phyloP scores from a whole-genome alignment of 306 rosid species.

The Citrullus amarus region DNA sequence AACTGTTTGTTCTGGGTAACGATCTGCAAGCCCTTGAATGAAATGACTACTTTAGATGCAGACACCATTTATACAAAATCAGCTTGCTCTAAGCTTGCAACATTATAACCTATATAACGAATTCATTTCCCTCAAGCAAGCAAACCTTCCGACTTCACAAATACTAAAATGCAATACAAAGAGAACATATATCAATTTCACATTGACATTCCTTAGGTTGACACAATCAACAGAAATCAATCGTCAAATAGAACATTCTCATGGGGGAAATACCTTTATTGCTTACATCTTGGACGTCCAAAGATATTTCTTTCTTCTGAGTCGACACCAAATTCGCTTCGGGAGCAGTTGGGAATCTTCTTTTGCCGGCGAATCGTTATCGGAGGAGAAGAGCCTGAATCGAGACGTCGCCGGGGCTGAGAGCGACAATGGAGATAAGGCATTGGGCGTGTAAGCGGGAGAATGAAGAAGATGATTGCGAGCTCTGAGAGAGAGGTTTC shows the following conservation, averaged over 20 bases:
- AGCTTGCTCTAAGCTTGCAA: neutral
- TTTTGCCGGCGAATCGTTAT: neutral
- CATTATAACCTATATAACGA: neutral
- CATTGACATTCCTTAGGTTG: neutral
- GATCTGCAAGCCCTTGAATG: neutral
- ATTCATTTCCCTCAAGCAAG: neutral
- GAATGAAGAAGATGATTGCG: slow-evolving; percentile 25
- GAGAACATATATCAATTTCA: neutral
- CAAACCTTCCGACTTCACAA: neutral
- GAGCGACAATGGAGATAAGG: slow-evolving; percentile 9
- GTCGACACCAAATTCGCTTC: neutral
- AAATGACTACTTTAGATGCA: neutral
- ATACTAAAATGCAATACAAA: neutral
- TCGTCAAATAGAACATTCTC: neutral
- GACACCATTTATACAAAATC: neutral
- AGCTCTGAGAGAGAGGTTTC: slow-evolving; percentile 25
- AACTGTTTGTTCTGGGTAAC: neutral
- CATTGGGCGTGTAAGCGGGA: neutral
- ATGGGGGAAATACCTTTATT: slow-evolving; percentile 17
- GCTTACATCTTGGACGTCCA: slow-evolving; percentile 6
- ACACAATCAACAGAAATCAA: neutral
- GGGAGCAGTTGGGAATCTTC: neutral
- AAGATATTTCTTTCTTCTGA: neutral
- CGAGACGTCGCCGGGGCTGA: slow-evolving; percentile 16
- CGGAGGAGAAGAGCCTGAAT: slow-evolving; percentile 40